Evolutionary conservation across 1,284 basidiomycete genomes (phyloP), one percentile per base, ranked within the genome.

Genomic region (Golubevia pallescens): DNA sequence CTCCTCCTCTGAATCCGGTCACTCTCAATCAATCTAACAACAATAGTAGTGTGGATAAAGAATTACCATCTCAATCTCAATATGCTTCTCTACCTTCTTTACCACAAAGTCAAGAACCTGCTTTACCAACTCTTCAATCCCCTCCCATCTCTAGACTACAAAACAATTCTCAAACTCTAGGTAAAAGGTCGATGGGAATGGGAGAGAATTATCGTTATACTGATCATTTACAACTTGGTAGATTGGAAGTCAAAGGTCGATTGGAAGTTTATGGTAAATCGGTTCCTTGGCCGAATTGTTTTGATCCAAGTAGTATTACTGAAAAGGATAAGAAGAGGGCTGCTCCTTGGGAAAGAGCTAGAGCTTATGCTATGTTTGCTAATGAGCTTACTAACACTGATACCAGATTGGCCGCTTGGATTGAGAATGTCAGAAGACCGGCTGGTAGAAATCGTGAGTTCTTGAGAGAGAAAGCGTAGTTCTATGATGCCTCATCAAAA

Each of bases 331-430:
- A 74, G 66, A 64, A 58, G 55, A 67, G 66, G 19, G 58, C 62
- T 19, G 68, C 78, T 21, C 76, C 78, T 2, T 73, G 74, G 73
- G 78, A 80, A 52, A 67, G 78, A 10, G 74, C 78, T 23, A 64
- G 73, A 52, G 63, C 64, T 2, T 80, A 80, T 54, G 78, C 78
- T 10, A 63, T 67, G 20, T 78, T 62, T 65, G 69, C 74, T 38
- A 80, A 80, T 56, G 78, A 78, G 63, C 71, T 80, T 5, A 52
- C 70, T 20, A 67, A 60, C 14, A 61, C 71, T 2, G 60, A 70
- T 48, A 74, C 77, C 2, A 71, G 77, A n/a, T 54, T 80, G 55
- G 62, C 55, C 16, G 48, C 77, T 7, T 80, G 78, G 78, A 70
- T 78, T 63, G 67, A 72, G 24, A 70, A 64, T 19, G 71, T 73